Base-by-base conservation (phyloP, 228 moss, liverwort and hornwort species). In the Sphagnum fallax region DNA sequence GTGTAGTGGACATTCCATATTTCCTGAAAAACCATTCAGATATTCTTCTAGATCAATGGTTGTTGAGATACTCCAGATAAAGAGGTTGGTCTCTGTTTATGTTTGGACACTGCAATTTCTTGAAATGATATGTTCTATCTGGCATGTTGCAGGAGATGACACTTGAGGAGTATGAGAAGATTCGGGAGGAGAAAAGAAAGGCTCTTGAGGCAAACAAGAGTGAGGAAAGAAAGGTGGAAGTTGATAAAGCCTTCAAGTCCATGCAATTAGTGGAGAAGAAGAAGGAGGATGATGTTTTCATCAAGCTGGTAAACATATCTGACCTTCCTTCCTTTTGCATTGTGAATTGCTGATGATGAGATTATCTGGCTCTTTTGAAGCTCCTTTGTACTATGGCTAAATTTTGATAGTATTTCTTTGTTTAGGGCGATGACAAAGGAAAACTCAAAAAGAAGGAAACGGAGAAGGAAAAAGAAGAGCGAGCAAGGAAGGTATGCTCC, bases 181-280 rank as follows among this genome's bases (percentile, higher is more conserved):
- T 85, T 1, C 51, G 81, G 15, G 85, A 81, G 50, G 76, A 75
- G 65, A 85, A 85, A 65, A 81, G 81, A 0, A 85, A 85, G 49
- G 81, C 74, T 0, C 69, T 85, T 5, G 74, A 60, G 12, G 73
- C 69, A 2, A 77, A 58, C 62, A 85, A 79, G 47, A 62, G 70
- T 0, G 85, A 81, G 16, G 85, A 85, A 63, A 74, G 85, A 52
- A 85, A 85, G 65, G 85, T 85, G 0, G 14, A 73, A 67, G 85
- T 74, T 6, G 85, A 85, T 9, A 82, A 85, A 61, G 78, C 79
- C 4, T 85, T 85, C 16, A 81, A 60, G 12, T 71, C 74, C 0
- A 85, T 85, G 85, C 85, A 79, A 59, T 70, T 85, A 5, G 85
- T 85, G 14, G 85, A 85, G 8, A 85, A 74, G 64, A 85, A 75